Base-by-base conservation (phyloP, 1,284 basidiomycete genomes). In the Trametes polyzona region DNA sequence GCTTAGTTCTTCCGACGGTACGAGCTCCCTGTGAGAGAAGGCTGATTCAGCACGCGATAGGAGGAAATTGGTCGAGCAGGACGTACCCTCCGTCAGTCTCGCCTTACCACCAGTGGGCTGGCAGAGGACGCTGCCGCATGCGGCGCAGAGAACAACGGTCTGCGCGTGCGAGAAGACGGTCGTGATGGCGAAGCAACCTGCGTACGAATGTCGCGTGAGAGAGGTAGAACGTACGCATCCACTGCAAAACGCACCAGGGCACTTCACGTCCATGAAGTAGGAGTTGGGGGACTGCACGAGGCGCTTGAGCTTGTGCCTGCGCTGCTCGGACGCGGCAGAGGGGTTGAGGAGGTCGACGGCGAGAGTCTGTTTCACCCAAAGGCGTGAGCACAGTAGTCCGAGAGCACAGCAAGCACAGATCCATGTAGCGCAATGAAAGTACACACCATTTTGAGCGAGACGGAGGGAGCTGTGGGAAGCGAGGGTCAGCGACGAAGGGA, bases 251-350 rank as follows among this genome's bases (percentile, higher is more conserved):
- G 63, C 58, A 92, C 95, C 93, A 72, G 96, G 92, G 83, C 96
- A 99, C 82, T 99, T 99, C 72, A 99, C 96, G 76, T 99, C 97
- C 97, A 99, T 99, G 83, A 98, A 99, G 83, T 96, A 98, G 43
- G 95, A 97, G 82, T 97, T 95, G 66, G 95, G 95, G 63, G 88
- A 92, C 80, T 98, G 97, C 70, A 99, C 97, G 71, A 99, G 88
- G 76, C 96, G 90, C 88, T 99, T 99, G 79, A 98, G 93, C 87
- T 99, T 99, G 90, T 98, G 93, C 77, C 88, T 92, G 79, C 83
- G 88, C 78, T 82, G 89, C 81, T 96, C 91, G 69, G 88, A 79
- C 76, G 95, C 93, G 70, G 86, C 78, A 63, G 93, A 92, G 69
- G 95, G 96, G 90, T 99, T 94, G 75, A 99, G 90, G 75, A 99